These are phyloP conservation scores for Geosmithia putterillii DNA, from an alignment of 2,329 filamentous ascomycete species.

Conservation along the genomic window DNA sequence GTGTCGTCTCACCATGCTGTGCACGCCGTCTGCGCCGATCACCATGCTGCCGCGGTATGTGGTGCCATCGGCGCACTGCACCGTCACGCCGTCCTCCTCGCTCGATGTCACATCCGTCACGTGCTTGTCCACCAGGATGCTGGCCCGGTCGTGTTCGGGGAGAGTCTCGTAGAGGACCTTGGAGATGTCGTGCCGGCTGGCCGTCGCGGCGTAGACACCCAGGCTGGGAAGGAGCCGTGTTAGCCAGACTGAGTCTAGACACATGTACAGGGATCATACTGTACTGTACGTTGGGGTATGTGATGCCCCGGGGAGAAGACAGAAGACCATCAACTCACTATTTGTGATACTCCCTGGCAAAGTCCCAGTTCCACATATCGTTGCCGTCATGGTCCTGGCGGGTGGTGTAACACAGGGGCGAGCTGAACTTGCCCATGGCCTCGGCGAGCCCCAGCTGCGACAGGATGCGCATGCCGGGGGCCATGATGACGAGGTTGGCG, in stretches of 20 bases:
- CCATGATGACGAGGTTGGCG: slow-evolving; percentile 17
- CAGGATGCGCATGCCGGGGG: slow-evolving; percentile 14
- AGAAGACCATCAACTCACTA: no score
- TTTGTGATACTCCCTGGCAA: background rate
- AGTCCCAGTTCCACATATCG: slow-evolving; percentile 4
- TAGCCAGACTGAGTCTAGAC: no score
- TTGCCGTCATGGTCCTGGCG: slow-evolving; percentile 13
- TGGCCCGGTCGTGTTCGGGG: background rate
- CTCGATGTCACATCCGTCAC: slow-evolving; percentile 1
- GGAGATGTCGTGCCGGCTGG: slow-evolving; percentile 2
- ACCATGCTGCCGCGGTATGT: slow-evolving; percentile 2
- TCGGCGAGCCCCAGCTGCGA: slow-evolving; percentile 18
- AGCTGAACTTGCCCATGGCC: slow-evolving; percentile 9
- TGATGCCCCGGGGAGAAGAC: no score
- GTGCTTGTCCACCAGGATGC: background rate
- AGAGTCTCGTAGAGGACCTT: slow-evolving; percentile 2
- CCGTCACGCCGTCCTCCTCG: background rate
- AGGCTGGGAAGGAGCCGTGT: background rate
- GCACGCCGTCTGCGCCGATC: slow-evolving; percentile 3
- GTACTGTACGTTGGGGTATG: no score
- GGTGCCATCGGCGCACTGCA: slow-evolving; percentile 3
- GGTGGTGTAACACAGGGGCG: slow-evolving; percentile 8
- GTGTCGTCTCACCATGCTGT: slow-evolving; percentile 3
- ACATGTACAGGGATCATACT: no score
- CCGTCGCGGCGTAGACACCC: background rate